Evolutionary conservation across 805 yeast genomes (phyloP), one percentile per base, ranked within the genome.

Genomic region (Sugiyamaella floridensis): DNA sequence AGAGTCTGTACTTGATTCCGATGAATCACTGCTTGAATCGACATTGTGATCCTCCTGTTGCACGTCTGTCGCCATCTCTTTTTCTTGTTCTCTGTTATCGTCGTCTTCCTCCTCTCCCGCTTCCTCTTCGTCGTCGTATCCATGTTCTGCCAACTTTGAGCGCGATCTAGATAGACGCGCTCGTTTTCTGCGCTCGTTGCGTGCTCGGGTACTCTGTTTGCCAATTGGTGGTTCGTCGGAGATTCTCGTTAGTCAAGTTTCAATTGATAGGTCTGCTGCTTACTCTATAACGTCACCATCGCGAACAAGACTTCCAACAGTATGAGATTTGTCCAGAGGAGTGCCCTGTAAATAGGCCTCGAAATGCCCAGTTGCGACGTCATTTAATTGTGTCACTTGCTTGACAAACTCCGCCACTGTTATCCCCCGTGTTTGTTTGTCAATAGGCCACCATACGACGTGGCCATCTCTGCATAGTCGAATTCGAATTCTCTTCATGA

Each of bases 401-500:
- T 22, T 22, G 26, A 22, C 26, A 22, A 22, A 22, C 26, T 22
- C 26, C 6, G 26, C 26, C 6, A 22, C 41, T 16, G 41, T 45
- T 32, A 14, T 15, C n/a, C 26, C 10, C 5, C 22, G 18, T 16
- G 48, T 45, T 10, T 9, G 41, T 19, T 45, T 45, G 48, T 45
- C 48, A 11, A 45, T 19, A 15, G 48, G 48, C 48, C 48, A 45
- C 48, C 48, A 45, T 32, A 32, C 37, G 9, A 32, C 37, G 37
- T 32, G 37, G 12, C 37, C 37, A 32, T 32, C 37, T 14, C 37
- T 32, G 9, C 8, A 11, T 4, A 32, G 37, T 32, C 37, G 37
- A 32, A 32, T 32, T 32, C 37, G 12, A n/a, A n/a, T n/a, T n/a
- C n/a, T n/a, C n/a, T n/a, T n/a, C n/a, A n/a, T n/a, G n/a, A n/a